Evolutionary conservation across 495 filamentous ascomycete genomes (phyloP).

Genomic region (Penicillium egyptiacum): DNA sequence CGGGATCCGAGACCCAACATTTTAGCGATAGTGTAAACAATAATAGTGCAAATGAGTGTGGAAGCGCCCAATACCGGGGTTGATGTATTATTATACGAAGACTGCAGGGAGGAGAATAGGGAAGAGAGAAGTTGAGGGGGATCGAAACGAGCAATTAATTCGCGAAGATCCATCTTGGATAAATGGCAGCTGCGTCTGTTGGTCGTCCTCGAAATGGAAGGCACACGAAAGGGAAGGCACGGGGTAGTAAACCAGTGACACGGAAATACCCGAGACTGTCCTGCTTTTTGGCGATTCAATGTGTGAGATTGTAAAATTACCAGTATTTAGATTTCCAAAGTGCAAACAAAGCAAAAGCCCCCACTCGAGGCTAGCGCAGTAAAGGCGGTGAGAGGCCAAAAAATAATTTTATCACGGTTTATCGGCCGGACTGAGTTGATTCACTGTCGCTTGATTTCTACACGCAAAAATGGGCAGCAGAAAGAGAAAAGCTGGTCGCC

Average conservation of each 20-base stretch:
- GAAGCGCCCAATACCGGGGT: constrained; percentile 40
- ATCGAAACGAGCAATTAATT: constrained; percentile 20
- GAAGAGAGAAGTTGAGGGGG: constrained; percentile 33
- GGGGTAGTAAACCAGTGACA: background rate
- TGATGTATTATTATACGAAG: constrained; percentile 31
- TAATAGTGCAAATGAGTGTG: constrained; percentile 46
- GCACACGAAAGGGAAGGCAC: background rate
- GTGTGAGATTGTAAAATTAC: constrained; percentile 9
- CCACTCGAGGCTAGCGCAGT: constrained; percentile 18
- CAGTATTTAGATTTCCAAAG: constrained; percentile 15
- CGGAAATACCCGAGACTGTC: background rate
- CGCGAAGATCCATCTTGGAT: constrained; percentile 6
- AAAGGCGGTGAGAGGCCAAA: constrained; percentile 40
- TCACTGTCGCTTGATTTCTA: constrained; percentile 5
- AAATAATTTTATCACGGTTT: constrained; percentile 39
- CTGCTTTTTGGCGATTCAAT: background rate
- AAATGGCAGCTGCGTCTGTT: constrained; percentile 12
- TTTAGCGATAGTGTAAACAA: constrained; percentile 45
- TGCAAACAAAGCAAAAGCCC: constrained; percentile 28
- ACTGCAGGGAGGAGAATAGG: constrained; percentile 25
- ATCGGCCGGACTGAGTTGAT: constrained; percentile 7
- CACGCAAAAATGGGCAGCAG: constrained; percentile 65
- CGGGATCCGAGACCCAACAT: constrained; percentile 67
- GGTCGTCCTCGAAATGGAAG: constrained; percentile 13
- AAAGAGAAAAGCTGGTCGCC: constrained; percentile 70